phyloP scores from a whole-genome alignment of 1,284 basidiomycete genomes.

The Ustilago sp. region DNA sequence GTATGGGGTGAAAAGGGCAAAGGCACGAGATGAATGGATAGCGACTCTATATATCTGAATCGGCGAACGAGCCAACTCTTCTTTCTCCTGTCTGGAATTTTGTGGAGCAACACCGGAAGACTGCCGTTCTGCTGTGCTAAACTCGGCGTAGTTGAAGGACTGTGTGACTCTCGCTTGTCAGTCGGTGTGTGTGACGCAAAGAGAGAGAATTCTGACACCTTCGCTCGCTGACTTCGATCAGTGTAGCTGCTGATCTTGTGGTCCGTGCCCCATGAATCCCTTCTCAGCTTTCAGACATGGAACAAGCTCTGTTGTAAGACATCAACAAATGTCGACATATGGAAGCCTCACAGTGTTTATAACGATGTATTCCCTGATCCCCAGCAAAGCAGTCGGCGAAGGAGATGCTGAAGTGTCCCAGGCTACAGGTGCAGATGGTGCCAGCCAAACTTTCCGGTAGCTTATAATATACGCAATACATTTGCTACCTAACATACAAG shows the following conservation, averaged over 20 bases:
- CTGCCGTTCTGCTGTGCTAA: slow-evolving; percentile 1
- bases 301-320: too few relatives aligned
- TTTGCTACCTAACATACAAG: background rate
- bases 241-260: background rate
- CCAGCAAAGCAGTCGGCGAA: too few relatives aligned
- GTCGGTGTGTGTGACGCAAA: background rate
- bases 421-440: too few relatives aligned
- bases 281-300: too few relatives aligned
- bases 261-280: slow-evolving; percentile 16
- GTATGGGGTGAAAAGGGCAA: background rate
- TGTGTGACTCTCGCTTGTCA: slow-evolving; percentile 9
- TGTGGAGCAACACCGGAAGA: background rate
- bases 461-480: background rate
- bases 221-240: slow-evolving; percentile 25
- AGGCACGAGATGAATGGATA: background rate
- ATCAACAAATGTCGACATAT: too few relatives aligned
- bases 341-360: too few relatives aligned
- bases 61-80: slow-evolving; percentile 32
- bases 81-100: background rate
- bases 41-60: slow-evolving; percentile 22
- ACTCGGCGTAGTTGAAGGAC: slow-evolving; percentile 3
- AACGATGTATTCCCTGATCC: too few relatives aligned
- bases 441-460: background rate
- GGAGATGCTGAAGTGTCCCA: too few relatives aligned
- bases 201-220: slow-evolving; percentile 18